Evolutionary conservation across 257 asterid species (phyloP).

Genomic region (Ilex aquifolium): DNA sequence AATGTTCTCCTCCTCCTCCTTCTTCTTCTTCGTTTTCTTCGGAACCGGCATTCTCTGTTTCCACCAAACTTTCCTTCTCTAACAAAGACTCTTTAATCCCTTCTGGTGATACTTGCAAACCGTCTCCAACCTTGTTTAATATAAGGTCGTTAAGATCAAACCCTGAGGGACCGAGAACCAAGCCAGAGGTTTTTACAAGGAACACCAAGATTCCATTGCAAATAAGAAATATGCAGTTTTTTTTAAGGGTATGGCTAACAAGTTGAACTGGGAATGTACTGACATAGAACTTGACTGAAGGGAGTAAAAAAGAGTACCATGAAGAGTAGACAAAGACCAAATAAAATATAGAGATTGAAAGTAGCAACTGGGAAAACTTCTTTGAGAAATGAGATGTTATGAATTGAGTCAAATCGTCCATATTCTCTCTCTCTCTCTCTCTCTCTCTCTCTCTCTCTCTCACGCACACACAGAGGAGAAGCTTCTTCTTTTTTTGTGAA

Average conservation of each 20-base stretch:
- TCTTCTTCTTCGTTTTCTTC: not conserved
- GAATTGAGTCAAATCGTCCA: constrained; percentile 8
- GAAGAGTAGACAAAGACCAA: constrained; percentile 23
- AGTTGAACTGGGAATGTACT: constrained; percentile 18
- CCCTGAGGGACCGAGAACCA: constrained; percentile 6
- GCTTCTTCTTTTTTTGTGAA: no score
- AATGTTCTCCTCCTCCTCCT: not conserved
- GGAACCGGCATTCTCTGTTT: not conserved
- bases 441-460: not conserved
- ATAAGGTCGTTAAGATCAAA: constrained; percentile 17
- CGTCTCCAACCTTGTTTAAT: constrained; percentile 8
- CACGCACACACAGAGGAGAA: not conserved
- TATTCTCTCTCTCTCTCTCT: not conserved
- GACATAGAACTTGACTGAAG: constrained; percentile 17
- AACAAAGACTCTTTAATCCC: constrained; percentile 1
- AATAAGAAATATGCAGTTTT: constrained; percentile 48
- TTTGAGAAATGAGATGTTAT: constrained; percentile 12
- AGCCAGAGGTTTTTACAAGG: constrained; percentile 41
- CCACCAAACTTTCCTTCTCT: constrained; percentile 8
- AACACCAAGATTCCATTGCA: constrained; percentile 56
- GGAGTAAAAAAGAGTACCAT: constrained; percentile 19
- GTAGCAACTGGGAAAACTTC: constrained; percentile 34
- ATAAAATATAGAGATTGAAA: constrained; percentile 42
- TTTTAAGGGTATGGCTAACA: constrained; percentile 30
- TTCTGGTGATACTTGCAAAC: not conserved